Evolutionary conservation across 208 protist genomes (phyloP).

Genomic region (Wallacemonas rigidus): DNA sequence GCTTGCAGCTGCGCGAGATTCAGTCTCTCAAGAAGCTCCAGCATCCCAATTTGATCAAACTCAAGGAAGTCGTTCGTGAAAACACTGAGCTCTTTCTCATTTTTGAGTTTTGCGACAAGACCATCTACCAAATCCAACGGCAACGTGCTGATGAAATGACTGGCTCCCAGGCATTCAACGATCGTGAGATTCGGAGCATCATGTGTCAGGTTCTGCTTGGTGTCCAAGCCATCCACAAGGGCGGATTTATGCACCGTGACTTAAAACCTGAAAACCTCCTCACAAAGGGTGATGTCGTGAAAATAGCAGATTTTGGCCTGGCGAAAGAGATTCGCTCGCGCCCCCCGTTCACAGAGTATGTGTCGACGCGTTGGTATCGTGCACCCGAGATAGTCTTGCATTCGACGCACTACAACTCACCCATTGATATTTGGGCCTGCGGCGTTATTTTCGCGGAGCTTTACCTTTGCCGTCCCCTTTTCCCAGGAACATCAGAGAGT

Average conservation of each 20-base stretch:
- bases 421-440: conserved; percentile 98
- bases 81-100: conserved; percentile 98
- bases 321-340: conserved; percentile 96
- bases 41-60: conserved; percentile 97
- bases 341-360: conserved; percentile 98
- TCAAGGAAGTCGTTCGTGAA: conserved; percentile 98
- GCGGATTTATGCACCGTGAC: conserved; percentile 94
- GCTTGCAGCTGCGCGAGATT: conserved; percentile 96
- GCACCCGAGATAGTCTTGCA: conserved; percentile 97
- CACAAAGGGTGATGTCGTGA: conserved; percentile 88
- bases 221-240: conserved; percentile 90
- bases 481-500: conserved; percentile 94
- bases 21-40: conserved; percentile 95
- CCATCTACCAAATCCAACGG: conserved; percentile 96
- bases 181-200: conserved; percentile 94
- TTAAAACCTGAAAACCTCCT: conserved; percentile 95
- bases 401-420: conserved; percentile 96
- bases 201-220: conserved; percentile 91
- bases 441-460: conserved; percentile 97
- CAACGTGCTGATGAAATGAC: conserved; percentile 82
- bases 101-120: conserved; percentile 98
- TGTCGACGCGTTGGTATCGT: conserved; percentile 98
- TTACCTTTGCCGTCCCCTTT: conserved; percentile 92
- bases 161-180: conserved; percentile 89
- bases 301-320: conserved; percentile 98